Evolutionary conservation across 139 green algal genomes (phyloP).

Genomic region (Closterium sp.): DNA sequence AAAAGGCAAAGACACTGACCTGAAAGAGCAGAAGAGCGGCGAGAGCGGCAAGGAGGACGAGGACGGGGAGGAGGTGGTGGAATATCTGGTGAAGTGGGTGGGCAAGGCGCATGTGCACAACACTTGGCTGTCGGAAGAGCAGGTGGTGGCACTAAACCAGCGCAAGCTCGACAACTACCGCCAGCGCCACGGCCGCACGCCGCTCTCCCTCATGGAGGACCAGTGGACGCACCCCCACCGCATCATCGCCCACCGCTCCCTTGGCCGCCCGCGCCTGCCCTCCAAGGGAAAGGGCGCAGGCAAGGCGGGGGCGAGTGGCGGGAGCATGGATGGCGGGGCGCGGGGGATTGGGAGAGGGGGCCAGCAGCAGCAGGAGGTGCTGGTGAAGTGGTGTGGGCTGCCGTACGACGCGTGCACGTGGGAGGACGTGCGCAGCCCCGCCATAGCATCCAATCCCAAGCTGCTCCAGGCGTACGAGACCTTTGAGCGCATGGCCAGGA

Average conservation of each 20-base stretch:
- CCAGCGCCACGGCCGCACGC: not conserved
- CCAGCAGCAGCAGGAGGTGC: constrained; percentile 26
- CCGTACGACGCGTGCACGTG: constrained; percentile 50
- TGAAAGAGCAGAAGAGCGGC: not conserved
- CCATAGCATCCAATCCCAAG: not conserved
- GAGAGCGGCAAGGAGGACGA: not conserved
- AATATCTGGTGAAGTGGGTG: constrained; percentile 49
- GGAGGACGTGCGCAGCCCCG: constrained; percentile 37
- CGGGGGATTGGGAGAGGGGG: not conserved
- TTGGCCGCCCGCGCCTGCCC: not conserved
- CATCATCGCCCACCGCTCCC: constrained; percentile 6
- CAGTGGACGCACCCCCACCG: constrained; percentile 31
- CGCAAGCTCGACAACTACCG: constrained; percentile 50
- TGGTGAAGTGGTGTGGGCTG: constrained; percentile 44
- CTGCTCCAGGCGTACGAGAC: constrained; percentile 32
- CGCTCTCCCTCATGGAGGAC: constrained; percentile 26
- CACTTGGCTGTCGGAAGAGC: constrained; percentile 33
- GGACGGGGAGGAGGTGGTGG: constrained; percentile 10
- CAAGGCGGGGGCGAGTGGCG: not conserved
- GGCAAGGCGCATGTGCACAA: constrained; percentile 44
- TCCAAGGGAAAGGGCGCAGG: not conserved
- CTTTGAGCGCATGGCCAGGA: constrained; percentile 6
- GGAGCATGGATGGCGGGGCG: not conserved
- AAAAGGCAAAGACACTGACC: not conserved
- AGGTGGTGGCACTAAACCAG: constrained; percentile 22